Base-by-base conservation (phyloP, 768 basidiomycete genomes). In the Lactifluus piperatus region DNA sequence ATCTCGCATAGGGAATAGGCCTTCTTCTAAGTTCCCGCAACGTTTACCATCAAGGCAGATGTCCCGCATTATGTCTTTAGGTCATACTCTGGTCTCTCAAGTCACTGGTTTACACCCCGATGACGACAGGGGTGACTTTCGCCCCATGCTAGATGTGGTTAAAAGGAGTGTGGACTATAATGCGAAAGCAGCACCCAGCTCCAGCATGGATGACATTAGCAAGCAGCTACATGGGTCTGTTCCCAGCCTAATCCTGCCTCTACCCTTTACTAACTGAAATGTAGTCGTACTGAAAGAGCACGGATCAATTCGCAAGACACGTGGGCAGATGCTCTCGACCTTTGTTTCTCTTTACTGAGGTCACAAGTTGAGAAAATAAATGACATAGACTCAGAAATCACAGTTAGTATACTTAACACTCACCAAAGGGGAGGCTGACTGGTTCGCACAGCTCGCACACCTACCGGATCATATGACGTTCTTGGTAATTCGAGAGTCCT, bases 401-500 rank as follows among this genome's bases (percentile, higher is more conserved):
- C 83, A 67, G 86, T 83, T 63, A 67, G 60, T 58, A 27, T 45
- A 13, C 24, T 36, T 9, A 50, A 44, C 11, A 37, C 27, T 8
- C 18, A 26, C 48, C 4, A 4, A 20, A 32, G 26, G 43, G 43
- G 24, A 48, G 32, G 24, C 48, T 60, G 34, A 60, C 48, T 24
- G 8, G 34, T n/a, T 45, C 13, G 14, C 41, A 44, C 55, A 60
- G 58, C 58, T 49, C 14, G 26, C 41, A 9, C 58, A 55, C 34
- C 39, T 60, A 22, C 86, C 88, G 3, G 81, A 83, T 65, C 87
- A 90, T 70, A 69, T 91, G 6, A 85, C 87, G 58, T 76, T 91
- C 48, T 74, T 91, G 54, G 89, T 90, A 69, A 56, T 37, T 18
- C 22, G 26, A 58, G 9, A 58, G 9, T 30, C 30, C 22, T 2